Evolutionary conservation across 1,284 basidiomycete species (phyloP).

Genomic region (Schizophyllum commune): DNA sequence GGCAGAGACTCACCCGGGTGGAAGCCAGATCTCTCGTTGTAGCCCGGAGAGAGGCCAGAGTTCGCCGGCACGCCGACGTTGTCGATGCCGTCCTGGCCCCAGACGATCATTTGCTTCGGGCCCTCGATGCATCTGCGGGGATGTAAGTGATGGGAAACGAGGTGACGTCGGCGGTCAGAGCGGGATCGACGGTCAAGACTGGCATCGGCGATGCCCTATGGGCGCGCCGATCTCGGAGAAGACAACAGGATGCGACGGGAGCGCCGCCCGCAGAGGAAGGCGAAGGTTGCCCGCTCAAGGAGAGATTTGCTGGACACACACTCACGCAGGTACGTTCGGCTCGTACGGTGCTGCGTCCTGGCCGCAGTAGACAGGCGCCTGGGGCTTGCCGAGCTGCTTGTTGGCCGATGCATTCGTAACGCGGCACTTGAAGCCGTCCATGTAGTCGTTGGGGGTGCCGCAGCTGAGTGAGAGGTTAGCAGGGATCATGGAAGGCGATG

Average conservation of each 20-base stretch:
- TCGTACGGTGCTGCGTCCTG: slow-evolving; percentile 26
- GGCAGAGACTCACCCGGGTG: slow-evolving; percentile 24
- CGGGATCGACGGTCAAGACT: no score
- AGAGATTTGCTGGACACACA: neutral
- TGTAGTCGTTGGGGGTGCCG: slow-evolving; percentile 40
- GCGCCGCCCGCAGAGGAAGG: no score
- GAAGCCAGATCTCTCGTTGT: slow-evolving; percentile 37
- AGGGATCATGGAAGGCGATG: neutral
- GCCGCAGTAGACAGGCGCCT: slow-evolving; percentile 40
- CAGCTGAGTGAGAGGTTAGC: slow-evolving; percentile 17
- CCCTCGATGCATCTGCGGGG: slow-evolving; percentile 19
- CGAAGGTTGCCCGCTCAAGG: no score
- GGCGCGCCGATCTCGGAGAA: no score
- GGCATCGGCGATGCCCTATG: no score
- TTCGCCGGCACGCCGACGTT: slow-evolving; percentile 28
- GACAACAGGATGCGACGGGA: no score
- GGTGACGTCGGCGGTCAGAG: no score
- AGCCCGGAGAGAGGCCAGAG: slow-evolving; percentile 31
- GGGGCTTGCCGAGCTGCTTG: slow-evolving; percentile 25
- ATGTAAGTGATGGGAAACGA: no score
- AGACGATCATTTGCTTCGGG: slow-evolving; percentile 42
- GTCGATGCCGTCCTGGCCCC: slow-evolving; percentile 34
- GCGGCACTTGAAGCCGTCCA: slow-evolving; percentile 32
- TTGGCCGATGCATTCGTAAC: slow-evolving; percentile 32
- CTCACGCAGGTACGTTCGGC: neutral